Evolutionary conservation across 768 basidiomycete genomes (phyloP).

Genomic region (Cystofilobasidium bisporidii): DNA sequence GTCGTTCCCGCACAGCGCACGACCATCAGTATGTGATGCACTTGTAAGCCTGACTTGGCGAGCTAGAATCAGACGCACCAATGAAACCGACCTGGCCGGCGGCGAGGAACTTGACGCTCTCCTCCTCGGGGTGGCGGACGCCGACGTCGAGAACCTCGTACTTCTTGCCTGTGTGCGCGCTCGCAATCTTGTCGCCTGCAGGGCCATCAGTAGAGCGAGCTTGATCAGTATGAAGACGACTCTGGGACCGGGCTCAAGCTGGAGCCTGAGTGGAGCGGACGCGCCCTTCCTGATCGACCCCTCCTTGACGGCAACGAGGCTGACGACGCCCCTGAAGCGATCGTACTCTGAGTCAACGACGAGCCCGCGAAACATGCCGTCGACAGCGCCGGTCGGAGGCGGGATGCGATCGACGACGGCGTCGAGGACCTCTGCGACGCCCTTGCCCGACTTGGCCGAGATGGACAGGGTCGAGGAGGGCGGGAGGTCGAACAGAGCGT

Average conservation of each 20-base stretch:
- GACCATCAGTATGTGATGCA: no score
- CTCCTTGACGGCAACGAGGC: constrained; percentile 68
- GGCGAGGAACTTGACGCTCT: constrained; percentile 48
- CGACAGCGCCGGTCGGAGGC: constrained; percentile 53
- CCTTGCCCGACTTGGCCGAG: constrained; percentile 85
- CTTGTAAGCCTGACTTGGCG: no score
- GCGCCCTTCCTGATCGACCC: constrained; percentile 74
- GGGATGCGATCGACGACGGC: constrained; percentile 79
- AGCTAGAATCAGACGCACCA: constrained; percentile 26
- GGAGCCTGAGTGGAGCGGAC: constrained; percentile 12
- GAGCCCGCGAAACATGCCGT: constrained; percentile 57
- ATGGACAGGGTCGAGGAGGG: constrained; percentile 64
- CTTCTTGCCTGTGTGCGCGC: constrained; percentile 70
- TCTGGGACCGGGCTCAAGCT: no score
- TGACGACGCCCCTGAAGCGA: constrained; percentile 90
- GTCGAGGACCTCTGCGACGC: constrained; percentile 64
- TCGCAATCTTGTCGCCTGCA: constrained; percentile 89
- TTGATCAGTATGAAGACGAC: no score
- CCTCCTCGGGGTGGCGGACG: constrained; percentile 79
- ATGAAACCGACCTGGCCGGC: constrained; percentile 54
- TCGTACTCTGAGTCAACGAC: constrained; percentile 97
- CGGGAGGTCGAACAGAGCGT: constrained; percentile 69
- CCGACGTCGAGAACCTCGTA: constrained; percentile 86
- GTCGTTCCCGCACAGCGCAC: no score
- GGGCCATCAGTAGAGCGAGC: no score